Evolutionary conservation across 495 filamentous ascomycete genomes (phyloP).

Genomic region (Penicillium samsonianum): DNA sequence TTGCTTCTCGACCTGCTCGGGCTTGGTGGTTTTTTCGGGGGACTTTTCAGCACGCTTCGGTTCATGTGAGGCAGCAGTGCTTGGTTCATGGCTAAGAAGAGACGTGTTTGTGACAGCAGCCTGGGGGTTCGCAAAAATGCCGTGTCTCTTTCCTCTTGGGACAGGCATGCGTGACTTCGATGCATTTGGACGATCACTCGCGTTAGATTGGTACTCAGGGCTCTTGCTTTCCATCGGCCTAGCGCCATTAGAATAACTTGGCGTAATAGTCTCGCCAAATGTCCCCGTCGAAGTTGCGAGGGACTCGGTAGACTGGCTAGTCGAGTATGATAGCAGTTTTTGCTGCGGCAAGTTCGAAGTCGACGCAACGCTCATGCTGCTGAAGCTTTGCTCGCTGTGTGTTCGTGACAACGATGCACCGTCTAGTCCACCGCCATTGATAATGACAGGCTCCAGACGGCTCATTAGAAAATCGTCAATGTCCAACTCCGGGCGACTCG

Average conservation of each 20-base stretch:
- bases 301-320: slow-evolving; percentile 39
- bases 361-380: slow-evolving; percentile 55
- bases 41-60: slow-evolving; percentile 14
- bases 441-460: slow-evolving; percentile 82
- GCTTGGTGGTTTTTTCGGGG: slow-evolving; percentile 14
- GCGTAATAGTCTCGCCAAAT: slow-evolving; percentile 16
- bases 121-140: slow-evolving; percentile 29
- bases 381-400: slow-evolving; percentile 64
- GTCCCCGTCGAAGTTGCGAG: slow-evolving; percentile 33
- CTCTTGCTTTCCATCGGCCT: slow-evolving; percentile 10
- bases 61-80: slow-evolving; percentile 19
- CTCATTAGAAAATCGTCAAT: slow-evolving; percentile 72
- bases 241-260: slow-evolving; percentile 11
- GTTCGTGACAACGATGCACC: slow-evolving; percentile 56
- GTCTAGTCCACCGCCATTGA: slow-evolving; percentile 67
- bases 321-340: slow-evolving; percentile 23
- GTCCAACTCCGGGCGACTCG: slow-evolving; percentile 53
- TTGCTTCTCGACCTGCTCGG: slow-evolving; percentile 10
- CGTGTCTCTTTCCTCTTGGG: slow-evolving; percentile 18
- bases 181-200: neutral
- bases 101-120: slow-evolving; percentile 28
- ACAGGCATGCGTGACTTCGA: slow-evolving; percentile 27
- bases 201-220: slow-evolving; percentile 4
- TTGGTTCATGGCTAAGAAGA: slow-evolving; percentile 33
- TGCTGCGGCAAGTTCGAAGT: slow-evolving; percentile 27